Evolutionary conservation across 2,329 filamentous ascomycete species (phyloP).

Genomic region (Calonectria ilicicola): DNA sequence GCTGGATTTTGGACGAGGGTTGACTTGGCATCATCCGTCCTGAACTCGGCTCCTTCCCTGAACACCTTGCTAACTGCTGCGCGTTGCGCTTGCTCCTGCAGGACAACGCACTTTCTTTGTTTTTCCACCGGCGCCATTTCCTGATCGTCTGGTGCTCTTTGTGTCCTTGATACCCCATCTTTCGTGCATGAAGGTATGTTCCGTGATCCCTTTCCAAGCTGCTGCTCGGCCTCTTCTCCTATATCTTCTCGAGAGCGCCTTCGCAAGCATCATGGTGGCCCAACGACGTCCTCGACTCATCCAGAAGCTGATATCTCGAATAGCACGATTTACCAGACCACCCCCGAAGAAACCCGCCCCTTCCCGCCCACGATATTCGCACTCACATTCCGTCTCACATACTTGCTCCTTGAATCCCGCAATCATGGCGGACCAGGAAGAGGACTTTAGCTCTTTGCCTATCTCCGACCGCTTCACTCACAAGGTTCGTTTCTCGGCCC

Average conservation of each 20-base stretch:
- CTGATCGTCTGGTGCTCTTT: constrained; percentile 31
- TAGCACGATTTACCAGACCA: constrained; percentile 42
- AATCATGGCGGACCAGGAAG: constrained; percentile 83
- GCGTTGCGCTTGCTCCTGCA: constrained; percentile 27
- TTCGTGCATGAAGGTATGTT: constrained; percentile 19
- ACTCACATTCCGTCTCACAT: constrained; percentile 33
- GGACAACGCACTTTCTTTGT: constrained; percentile 41
- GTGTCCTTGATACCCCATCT: constrained; percentile 34
- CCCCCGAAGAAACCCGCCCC: constrained; percentile 29
- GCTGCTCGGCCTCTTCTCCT: not conserved
- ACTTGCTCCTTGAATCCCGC: constrained; percentile 29
- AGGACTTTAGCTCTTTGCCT: constrained; percentile 84
- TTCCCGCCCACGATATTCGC: constrained; percentile 36
- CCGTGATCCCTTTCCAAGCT: not conserved
- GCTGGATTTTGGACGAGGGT: constrained; percentile 20
- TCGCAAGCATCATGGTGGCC: constrained; percentile 38
- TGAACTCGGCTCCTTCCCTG: constrained; percentile 25
- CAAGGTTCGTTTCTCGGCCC: constrained; percentile 67
- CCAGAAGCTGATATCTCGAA: constrained; percentile 46
- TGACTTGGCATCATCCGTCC: constrained; percentile 17
- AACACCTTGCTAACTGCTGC: constrained; percentile 32
- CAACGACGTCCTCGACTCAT: constrained; percentile 39
- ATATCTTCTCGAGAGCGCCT: not conserved
- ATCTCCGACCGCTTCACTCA: constrained; percentile 85
- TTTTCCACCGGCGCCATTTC: constrained; percentile 29